phyloP scores from a whole-genome alignment of 2,329 filamentous ascomycete species.

The Penicillium sp. region DNA sequence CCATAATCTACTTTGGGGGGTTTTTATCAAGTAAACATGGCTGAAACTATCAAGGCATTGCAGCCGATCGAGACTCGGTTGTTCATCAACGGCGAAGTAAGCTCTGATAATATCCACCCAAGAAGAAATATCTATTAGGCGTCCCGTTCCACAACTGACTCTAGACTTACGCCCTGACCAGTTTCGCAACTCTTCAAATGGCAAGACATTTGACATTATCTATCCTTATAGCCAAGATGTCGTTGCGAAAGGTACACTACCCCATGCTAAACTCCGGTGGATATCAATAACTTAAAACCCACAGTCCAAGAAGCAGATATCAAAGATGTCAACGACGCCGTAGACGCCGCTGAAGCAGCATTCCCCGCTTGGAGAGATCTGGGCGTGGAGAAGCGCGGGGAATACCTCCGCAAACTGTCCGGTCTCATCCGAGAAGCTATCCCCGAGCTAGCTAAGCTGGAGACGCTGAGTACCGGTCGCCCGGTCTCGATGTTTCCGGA shows the following conservation, averaged over 20 bases:
- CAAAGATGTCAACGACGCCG: slow-evolving; percentile 37
- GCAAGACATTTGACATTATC: slow-evolving; percentile 31
- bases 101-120: background rate
- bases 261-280: background rate
- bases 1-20: background rate
- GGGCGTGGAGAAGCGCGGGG: slow-evolving; percentile 31
- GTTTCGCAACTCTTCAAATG: slow-evolving; percentile 29
- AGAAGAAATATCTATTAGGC: background rate
- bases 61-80: slow-evolving; percentile 32
- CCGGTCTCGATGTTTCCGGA: slow-evolving; percentile 34
- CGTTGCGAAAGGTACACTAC: slow-evolving; percentile 25
- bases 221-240: slow-evolving; percentile 32
- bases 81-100: slow-evolving; percentile 36
- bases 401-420: slow-evolving; percentile 35
- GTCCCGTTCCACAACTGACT: background rate
- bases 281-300: background rate
- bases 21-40: slow-evolving; percentile 9
- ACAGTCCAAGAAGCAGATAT: slow-evolving; percentile 34
- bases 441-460: slow-evolving; percentile 34
- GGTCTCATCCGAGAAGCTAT: slow-evolving; percentile 29
- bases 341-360: slow-evolving; percentile 38
- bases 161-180: slow-evolving; percentile 2
- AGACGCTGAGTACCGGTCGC: slow-evolving; percentile 38
- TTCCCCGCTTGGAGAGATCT: slow-evolving; percentile 41
- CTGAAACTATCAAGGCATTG: background rate